Evolutionary conservation across 768 basidiomycete genomes (phyloP), one percentile per base, ranked within the genome.

Genomic region (Lanmaoa rubissima): DNA sequence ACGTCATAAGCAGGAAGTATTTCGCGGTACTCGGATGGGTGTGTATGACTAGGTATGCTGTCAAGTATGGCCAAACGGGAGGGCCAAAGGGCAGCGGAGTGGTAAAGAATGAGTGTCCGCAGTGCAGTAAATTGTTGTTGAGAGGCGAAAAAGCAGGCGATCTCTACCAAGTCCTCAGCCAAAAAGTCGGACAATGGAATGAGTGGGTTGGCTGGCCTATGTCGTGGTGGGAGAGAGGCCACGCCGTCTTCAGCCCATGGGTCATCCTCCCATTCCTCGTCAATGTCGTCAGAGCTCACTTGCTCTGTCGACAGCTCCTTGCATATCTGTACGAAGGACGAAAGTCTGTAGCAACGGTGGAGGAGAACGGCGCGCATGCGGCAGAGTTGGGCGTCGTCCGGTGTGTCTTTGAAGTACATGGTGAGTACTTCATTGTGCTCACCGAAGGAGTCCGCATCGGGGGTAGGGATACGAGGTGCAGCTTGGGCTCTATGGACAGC

Each of bases 11-110:
- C 71, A 34, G 92, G 92, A 19, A 94, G 80, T 26, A 94, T 60
- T 32, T 79, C 78, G 34, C 75, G 75, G 68, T 82, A 91, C 21
- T 79, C 74, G 1, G 80, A 76, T 3, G 94, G 90, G 48, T 84
- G 77, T 10, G 79, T 74, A 72, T 92, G 84, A 62, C 85, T 82
- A 34, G 96, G 93, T 54, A 97, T 81, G 54, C 77, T 78, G 52
- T 88, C 82, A 51, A 95, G 76, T 48, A 98, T 80, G 32, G 70
- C 63, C 65, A 89, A 79, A 21, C 94, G 88, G 63, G 75, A 80
- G 3, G 88, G 86, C 80, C 84, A 90, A 34, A 97, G 72, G 28
- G 69, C 62, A 10, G 66, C 43, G n/a, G 71, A 68, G 67, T 94
- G 89, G 50, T 81, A 81, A 34, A 75, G 62, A 56, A 85, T 69